phyloP scores from a whole-genome alignment of 73 alveolate genomes.

The Blepharisma stoltei region DNA sequence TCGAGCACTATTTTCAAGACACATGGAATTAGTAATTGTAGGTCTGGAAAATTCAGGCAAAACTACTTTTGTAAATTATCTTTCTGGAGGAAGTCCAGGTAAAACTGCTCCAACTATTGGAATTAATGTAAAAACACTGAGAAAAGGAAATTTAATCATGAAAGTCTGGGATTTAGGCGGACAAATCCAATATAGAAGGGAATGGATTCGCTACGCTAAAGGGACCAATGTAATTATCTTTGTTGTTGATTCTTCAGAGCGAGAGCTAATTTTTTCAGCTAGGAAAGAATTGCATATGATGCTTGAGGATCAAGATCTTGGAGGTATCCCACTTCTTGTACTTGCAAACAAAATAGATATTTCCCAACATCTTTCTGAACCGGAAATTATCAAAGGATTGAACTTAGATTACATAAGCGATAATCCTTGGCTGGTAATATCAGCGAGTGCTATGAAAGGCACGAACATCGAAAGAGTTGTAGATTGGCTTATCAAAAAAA shows the following conservation, averaged over 20 bases:
- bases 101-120: conserved; percentile 86
- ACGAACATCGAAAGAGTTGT: conserved; percentile 70
- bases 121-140: conserved; percentile 65
- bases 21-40: conserved; percentile 71
- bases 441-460: conserved; percentile 75
- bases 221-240: conserved; percentile 73
- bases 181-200: conserved; percentile 74
- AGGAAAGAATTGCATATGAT: conserved; percentile 69
- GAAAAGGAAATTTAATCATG: conserved; percentile 76
- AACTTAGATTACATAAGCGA: conserved; percentile 78
- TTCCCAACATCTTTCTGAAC: conserved; percentile 72
- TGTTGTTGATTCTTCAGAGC: conserved; percentile 74
- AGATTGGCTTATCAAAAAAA: conserved; percentile 72
- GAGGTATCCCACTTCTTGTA: conserved; percentile 66
- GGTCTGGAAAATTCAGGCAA: conserved; percentile 87
- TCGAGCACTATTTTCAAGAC: conserved; percentile 50
- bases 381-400: conserved; percentile 70
- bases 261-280: conserved; percentile 33
- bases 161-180: conserved; percentile 92
- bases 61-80: conserved; percentile 69
- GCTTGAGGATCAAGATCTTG: conserved; percentile 66
- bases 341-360: conserved; percentile 80
- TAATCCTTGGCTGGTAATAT: conserved; percentile 78
- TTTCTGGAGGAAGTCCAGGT: conserved; percentile 62
- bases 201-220: conserved; percentile 82